Evolutionary conservation across 2,329 filamentous ascomycete genomes (phyloP), one percentile per base, ranked within the genome.

Genomic region (Didymellaceae sp.): DNA sequence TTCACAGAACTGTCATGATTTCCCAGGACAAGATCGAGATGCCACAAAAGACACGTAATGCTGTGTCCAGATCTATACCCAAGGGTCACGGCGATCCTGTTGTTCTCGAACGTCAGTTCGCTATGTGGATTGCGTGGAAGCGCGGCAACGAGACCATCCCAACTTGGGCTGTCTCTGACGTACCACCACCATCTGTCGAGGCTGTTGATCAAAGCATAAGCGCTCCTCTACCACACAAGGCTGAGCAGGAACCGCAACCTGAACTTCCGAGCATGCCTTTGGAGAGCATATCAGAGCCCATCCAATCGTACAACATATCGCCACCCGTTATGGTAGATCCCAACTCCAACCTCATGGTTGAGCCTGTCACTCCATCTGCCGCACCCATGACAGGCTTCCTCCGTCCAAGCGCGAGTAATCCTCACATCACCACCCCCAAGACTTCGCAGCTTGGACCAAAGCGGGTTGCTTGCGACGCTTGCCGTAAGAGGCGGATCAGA

Each of bases 41-140:
- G 35, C 82, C 82, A 9, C 75, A 77, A 40, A 83, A 84, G 49
- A 77, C 78, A 34, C 78, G 81, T 54, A 85, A 84, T 53, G 82
- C 83, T 3, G 82, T 88, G 41, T 81, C 79, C 52, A 78, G 78
- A 22, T 86, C 84, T 3, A 86, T 88, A 45, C 85, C 85, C 0
- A 87, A 86, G 68, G 79, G 78, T 22, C 75, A 81, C 49, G 82
- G 81, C 26, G 84, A 88, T 46, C 83, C 85, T 4, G 68, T 87
- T n/a, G 79, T 83, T 22, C 71, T 82, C 25, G 80, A 84, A 47
- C 79, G 80, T 58, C 79, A 73, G 13, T 87, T 88, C 57, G 85
- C 83, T 5, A 75, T 86, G 48, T 88, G 85, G 85, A 79, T 82
- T 49, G 82, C 85, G 3, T 87, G 85, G 85, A 87, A 88, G 66